Evolutionary conservation across 176 grass and related monocot genomes (phyloP), one percentile per base, ranked within the genome.

Genomic region (Oryza punctata): DNA sequence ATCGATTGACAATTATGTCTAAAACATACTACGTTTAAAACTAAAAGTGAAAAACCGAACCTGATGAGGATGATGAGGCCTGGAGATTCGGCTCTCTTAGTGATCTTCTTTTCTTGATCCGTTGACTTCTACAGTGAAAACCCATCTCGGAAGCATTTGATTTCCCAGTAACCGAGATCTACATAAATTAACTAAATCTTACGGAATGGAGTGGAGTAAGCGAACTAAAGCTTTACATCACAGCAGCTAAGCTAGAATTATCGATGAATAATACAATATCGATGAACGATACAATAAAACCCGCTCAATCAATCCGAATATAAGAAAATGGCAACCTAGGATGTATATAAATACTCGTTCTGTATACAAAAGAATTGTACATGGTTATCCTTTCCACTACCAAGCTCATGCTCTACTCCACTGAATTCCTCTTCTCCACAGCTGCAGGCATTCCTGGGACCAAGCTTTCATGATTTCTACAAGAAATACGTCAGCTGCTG

Each of bases 401-500:
- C n/a, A 19, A 12, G 6, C 7, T 21, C 29, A 12, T 66, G 18
- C 45, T 26, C 37, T 44, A 27, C 30, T 80, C 69, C 61, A 45
- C 5, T 19, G 73, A 12, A 4, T 70, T 46, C 49, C 50, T 11
- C 67, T 35, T 3, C 9, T 21, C 29, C 18, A 16, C 16, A 7
- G 28, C 12, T 6, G 26, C n/a, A 41, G 19, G 50, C 52, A 27
- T 49, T 63, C 54, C 30, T 43, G 25, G 44, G 54, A 5, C 19
- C 28, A 57, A 37, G 37, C 37, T 25, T 46, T 13, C 72, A 24
- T 37, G 14, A 45, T 5, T 44, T 81, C 86, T 93, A 99, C 64
- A 96, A 85, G 70, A 99, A 99, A 79, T 99, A 99, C 0, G 96
- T 90, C 50, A 99, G 69, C 30, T 99, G 96, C 25, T 96, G 89